phyloP scores from a whole-genome alignment of 176 grass and related monocot species.

The Bothriochloa decipiens region DNA sequence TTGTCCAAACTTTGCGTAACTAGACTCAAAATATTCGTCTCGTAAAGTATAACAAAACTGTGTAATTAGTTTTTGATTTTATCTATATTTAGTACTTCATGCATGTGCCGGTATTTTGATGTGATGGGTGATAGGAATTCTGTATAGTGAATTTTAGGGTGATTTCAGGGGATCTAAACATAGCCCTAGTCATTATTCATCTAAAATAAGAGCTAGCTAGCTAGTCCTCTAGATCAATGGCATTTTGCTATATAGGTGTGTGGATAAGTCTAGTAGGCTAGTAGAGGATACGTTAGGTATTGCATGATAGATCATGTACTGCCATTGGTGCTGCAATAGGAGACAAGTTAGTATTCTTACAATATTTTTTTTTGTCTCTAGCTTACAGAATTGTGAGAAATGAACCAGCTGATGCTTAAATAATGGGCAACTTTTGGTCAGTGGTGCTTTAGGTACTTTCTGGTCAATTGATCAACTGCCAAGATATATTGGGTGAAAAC shows the following conservation, averaged over 20 bases:
- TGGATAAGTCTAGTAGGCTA: conserved; percentile 16
- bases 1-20: no score
- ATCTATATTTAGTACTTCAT: no score
- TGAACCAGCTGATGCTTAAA: conserved; percentile 40
- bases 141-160: no score
- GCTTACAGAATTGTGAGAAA: conserved; percentile 42
- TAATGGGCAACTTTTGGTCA: conserved; percentile 36
- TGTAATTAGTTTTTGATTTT: no score
- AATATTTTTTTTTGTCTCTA: conserved; percentile 36
- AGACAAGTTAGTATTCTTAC: conserved; percentile 40
- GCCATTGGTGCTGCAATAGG: conserved; percentile 34
- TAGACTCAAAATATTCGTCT: no score
- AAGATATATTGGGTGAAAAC: conserved; percentile 34
- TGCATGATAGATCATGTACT: conserved; percentile 36
- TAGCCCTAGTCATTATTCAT: background rate
- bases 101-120: no score
- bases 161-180: no score
- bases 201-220: background rate
- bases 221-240: background rate
- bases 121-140: no score
- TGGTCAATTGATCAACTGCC: conserved; percentile 50
- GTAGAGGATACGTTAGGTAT: conserved; percentile 40
- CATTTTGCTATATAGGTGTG: background rate
- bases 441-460: conserved; percentile 47
- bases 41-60: no score